These are phyloP conservation scores for Eucalyptus albens DNA, from an alignment of 345 rosid species.

Conservation along the genomic window DNA sequence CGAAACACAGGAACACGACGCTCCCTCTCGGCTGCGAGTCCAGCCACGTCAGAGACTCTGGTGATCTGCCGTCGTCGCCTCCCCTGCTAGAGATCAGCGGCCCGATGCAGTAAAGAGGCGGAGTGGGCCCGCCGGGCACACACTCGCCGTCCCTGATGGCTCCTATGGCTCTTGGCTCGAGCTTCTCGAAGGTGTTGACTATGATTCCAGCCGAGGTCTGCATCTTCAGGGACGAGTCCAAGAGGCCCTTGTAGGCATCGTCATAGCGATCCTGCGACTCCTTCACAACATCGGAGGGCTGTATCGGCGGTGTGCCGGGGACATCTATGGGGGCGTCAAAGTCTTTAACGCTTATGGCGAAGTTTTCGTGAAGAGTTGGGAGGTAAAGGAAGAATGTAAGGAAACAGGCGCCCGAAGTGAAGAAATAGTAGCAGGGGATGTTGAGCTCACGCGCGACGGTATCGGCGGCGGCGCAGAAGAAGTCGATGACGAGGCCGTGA, in stretches of 20 bases:
- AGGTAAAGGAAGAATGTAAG: slow-evolving; percentile 15
- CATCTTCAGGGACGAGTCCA: neutral
- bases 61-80: neutral
- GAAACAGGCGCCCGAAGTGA: slow-evolving; percentile 24
- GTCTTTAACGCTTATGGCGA: no score
- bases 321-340: no score
- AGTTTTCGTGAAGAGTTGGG: slow-evolving; percentile 6
- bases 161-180: slow-evolving; percentile 24
- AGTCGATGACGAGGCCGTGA: slow-evolving; percentile 26
- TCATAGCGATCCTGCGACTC: slow-evolving; percentile 9
- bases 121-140: slow-evolving; percentile 8
- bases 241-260: slow-evolving; percentile 3
- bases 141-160: slow-evolving; percentile 30
- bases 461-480: slow-evolving; percentile 22
- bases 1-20: slow-evolving; percentile 51
- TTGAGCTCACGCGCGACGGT: slow-evolving; percentile 11
- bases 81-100: slow-evolving; percentile 18
- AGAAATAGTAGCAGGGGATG: slow-evolving; percentile 31
- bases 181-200: slow-evolving; percentile 36
- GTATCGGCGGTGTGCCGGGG: slow-evolving; percentile 29
- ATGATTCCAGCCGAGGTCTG: slow-evolving; percentile 27
- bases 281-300: slow-evolving; percentile 7
- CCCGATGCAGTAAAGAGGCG: slow-evolving; percentile 42
- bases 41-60: slow-evolving; percentile 29
- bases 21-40: slow-evolving; percentile 37